Conservation (phyloP, 495 filamentous ascomycete genomes). For the Annulohypoxylon stygium region DNA sequence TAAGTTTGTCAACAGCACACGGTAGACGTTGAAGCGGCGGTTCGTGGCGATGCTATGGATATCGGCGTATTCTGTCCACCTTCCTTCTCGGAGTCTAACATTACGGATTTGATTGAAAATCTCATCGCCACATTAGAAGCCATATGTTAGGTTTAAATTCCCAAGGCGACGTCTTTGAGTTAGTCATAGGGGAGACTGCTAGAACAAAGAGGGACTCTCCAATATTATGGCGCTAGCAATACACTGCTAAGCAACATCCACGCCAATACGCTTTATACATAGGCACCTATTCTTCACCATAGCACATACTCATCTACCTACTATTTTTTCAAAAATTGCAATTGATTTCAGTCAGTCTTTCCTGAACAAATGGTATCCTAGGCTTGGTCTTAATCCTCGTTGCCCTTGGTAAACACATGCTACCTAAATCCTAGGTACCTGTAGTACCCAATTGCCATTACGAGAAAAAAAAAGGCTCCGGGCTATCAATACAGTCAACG, state of each 20-base stretch:
- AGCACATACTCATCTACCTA: no score
- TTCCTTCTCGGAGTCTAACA: slow-evolving; percentile 28
- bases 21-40: slow-evolving; percentile 67
- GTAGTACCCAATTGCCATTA: no score
- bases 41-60: slow-evolving; percentile 60
- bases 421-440: not conserved
- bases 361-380: not conserved
- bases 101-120: slow-evolving; percentile 22
- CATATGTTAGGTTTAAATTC: slow-evolving; percentile 12
- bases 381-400: not conserved
- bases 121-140: slow-evolving; percentile 30
- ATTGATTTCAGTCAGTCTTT: no score
- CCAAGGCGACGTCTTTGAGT: not conserved
- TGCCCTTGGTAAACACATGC: not conserved
- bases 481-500: not conserved
- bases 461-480: not conserved
- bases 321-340: no score
- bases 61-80: slow-evolving; percentile 67
- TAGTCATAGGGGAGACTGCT: not conserved
- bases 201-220: not conserved
- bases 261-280: no score
- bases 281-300: no score
- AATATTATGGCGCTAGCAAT: not conserved
- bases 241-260: not conserved
- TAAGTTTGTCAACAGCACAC: slow-evolving; percentile 56